Evolutionary conservation across 1,284 basidiomycete genomes (phyloP), one percentile per base, ranked within the genome.

Genomic region (Cutaneotrichosporon dermatis): DNA sequence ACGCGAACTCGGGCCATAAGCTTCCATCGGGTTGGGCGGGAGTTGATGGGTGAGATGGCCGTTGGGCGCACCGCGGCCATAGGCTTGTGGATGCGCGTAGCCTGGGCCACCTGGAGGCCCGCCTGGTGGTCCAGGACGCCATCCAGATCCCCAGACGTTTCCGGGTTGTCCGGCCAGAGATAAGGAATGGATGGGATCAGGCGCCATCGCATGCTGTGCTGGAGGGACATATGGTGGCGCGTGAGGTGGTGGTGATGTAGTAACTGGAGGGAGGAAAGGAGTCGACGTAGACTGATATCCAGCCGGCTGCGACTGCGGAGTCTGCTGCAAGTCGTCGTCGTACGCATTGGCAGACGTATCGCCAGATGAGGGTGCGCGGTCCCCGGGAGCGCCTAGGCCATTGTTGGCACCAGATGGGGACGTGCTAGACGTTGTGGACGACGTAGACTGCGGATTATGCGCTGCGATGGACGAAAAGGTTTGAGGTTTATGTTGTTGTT

Each of bases 181-280:
- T 39, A 71, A 55, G 5, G 65, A 59, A 61, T 74, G 74, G 13
- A 76, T 76, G 0, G 74, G 74, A 59, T 76, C 74, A 11, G 74
- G 74, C 2, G 74, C 60, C 71, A 75, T 72, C n/a, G 72, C 72
- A 59, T 76, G 73, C 52, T 76, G 74, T 12, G 73, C 72, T 11
- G 74, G 74, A 16, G 74, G 74, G 7, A 76, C 62, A 58, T 76
- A 76, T 6, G 70, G 66, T 1, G 72, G 72, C 11, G 69, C 65
- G 40, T 73, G 69, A 12, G 72, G 73, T 9, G 73, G 73, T 5
- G 74, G 74, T 2, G 72, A 74, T n/a, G 73, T 69, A 11, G 73
- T 71, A 3, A 76, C 63, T 12, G 65, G 68, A 1, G 74, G 74
- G n/a, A 76, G 59, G 39, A 59, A 65, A 12, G 57, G 52, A n/a